These are phyloP conservation scores for Cladophialophora immunda DNA, from an alignment of 2,329 filamentous ascomycete genomes.

Conservation along the genomic window DNA sequence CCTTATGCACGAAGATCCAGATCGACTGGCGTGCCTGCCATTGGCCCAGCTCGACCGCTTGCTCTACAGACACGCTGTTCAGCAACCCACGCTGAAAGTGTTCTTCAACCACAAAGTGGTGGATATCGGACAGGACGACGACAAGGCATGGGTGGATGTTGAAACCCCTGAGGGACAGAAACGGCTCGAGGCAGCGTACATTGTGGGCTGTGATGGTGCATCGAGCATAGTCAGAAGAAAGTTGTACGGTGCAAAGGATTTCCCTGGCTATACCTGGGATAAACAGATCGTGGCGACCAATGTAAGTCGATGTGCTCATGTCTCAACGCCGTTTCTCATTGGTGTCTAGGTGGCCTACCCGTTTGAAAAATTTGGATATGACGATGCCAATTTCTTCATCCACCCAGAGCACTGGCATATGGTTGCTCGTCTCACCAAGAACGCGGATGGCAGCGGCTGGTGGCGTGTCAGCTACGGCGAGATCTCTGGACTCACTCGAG, in stretches of 20 bases:
- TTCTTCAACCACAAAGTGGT: slow-evolving; percentile 56
- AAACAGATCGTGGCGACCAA: slow-evolving; percentile 40
- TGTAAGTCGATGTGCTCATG: slow-evolving; percentile 25
- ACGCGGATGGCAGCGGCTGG: slow-evolving; percentile 60
- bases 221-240: slow-evolving; percentile 37
- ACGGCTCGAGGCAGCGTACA: slow-evolving; percentile 50
- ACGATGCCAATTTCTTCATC: slow-evolving; percentile 60
- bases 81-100: slow-evolving; percentile 47
- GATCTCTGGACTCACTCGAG: slow-evolving; percentile 60
- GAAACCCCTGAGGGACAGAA: slow-evolving; percentile 35
- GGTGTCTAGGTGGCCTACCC: slow-evolving; percentile 30
- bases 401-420: slow-evolving; percentile 70
- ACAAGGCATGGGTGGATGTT: slow-evolving; percentile 37
- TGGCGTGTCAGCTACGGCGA: slow-evolving; percentile 73
- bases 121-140: slow-evolving; percentile 35
- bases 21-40: slow-evolving; percentile 55
- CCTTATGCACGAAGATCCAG: slow-evolving; percentile 40
- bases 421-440: slow-evolving; percentile 67
- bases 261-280: slow-evolving; percentile 39
- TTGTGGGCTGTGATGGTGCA: slow-evolving; percentile 54
- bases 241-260: slow-evolving; percentile 37
- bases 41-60: slow-evolving; percentile 55
- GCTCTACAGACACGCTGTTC: slow-evolving; percentile 50
- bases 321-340: neutral
- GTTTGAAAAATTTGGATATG: slow-evolving; percentile 39